Percentiles rank a stretch among this genome's conserved stretches.
Conservation (phyloP, 2,329 filamentous ascomycete species). For the Pyrenochaeta sp. region DNA sequence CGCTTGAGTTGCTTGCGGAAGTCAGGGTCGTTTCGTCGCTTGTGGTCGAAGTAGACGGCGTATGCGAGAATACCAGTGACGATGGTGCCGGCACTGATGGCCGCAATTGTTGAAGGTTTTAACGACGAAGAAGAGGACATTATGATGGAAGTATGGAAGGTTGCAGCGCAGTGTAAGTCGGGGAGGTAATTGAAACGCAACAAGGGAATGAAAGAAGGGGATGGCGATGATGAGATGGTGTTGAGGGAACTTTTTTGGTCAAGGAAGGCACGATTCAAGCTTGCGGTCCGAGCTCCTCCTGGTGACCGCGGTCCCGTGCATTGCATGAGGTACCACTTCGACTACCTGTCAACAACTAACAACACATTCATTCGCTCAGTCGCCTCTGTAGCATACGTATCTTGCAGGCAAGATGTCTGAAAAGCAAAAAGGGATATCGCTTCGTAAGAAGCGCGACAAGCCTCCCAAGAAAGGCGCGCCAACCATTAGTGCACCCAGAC, state of each 20-base stretch:
- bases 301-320: conserved; percentile 16
- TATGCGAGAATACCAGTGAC: conserved; percentile 69
- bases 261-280: conserved; percentile 30
- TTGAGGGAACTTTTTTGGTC: conserved; percentile 37
- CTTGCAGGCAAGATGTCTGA: conserved; percentile 56
- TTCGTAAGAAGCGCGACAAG: conserved; percentile 68
- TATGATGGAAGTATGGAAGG: conserved; percentile 12
- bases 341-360: conserved; percentile 12
- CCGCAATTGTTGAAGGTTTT: conserved; percentile 66
- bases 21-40: conserved; percentile 68
- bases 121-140: conserved; percentile 53
- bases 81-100: conserved; percentile 66
- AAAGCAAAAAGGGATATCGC: conserved; percentile 64
- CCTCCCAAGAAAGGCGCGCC: conserved; percentile 62
- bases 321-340: conserved; percentile 6
- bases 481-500: conserved; percentile 63
- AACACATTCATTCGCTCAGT: conserved; percentile 1
- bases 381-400: not conserved
- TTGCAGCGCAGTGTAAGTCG: conserved; percentile 7
- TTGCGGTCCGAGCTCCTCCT: conserved; percentile 32
- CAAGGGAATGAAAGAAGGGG: conserved; percentile 12
- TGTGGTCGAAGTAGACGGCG: conserved; percentile 73
- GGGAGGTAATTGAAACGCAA: conserved; percentile 2
- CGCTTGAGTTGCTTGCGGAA: conserved; percentile 73
- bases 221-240: conserved; percentile 19